A percentile compares a stretch with the other conserved stretches of the same genome.
Evolutionary conservation across 108 stramenopile genomes (phyloP).

Genomic region (Fistulifera pelliculosa): DNA sequence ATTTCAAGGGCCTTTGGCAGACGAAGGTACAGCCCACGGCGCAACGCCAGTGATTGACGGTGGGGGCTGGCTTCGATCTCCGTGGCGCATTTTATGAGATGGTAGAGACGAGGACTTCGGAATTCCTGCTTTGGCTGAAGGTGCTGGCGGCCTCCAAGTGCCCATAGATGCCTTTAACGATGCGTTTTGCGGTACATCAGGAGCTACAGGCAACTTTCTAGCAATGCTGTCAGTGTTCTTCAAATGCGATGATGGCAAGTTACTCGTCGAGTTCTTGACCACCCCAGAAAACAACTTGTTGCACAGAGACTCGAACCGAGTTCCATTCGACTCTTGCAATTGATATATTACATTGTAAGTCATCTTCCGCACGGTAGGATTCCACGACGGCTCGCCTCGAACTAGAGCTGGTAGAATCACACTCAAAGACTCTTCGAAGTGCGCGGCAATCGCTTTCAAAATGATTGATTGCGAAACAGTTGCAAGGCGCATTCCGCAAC

Average conservation of each 20-base stretch:
- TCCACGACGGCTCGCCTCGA: slow-evolving; percentile 56
- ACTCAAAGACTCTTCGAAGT: slow-evolving; percentile 25
- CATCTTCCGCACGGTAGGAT: slow-evolving; percentile 84
- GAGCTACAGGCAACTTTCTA: not conserved
- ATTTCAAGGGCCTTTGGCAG: not conserved
- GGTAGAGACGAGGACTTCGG: not conserved
- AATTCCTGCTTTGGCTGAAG: not conserved
- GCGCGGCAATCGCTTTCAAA: slow-evolving; percentile 26
- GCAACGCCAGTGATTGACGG: slow-evolving; percentile 49
- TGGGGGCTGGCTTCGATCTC: slow-evolving; percentile 4
- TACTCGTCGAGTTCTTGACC: not conserved
- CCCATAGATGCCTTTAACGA: slow-evolving; percentile 62
- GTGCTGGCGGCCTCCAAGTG: slow-evolving; percentile 44
- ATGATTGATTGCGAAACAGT: slow-evolving; percentile 50
- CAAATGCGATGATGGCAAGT: not conserved
- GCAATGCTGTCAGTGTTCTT: not conserved
- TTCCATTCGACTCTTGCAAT: slow-evolving; percentile 11
- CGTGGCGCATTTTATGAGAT: not conserved
- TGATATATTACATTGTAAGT: slow-evolving; percentile 46
- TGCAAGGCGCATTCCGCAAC: slow-evolving; percentile 63
- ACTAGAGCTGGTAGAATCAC: slow-evolving; percentile 51
- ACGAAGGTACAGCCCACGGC: slow-evolving; percentile 40
- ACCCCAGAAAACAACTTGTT: not conserved
- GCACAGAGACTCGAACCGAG: not conserved
- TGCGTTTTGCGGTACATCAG: slow-evolving; percentile 15